A percentile compares a stretch with the other conserved stretches of the same genome.
phyloP scores from a whole-genome alignment of 2,329 filamentous ascomycete genomes.

The Chrysoporthe puriensis region DNA sequence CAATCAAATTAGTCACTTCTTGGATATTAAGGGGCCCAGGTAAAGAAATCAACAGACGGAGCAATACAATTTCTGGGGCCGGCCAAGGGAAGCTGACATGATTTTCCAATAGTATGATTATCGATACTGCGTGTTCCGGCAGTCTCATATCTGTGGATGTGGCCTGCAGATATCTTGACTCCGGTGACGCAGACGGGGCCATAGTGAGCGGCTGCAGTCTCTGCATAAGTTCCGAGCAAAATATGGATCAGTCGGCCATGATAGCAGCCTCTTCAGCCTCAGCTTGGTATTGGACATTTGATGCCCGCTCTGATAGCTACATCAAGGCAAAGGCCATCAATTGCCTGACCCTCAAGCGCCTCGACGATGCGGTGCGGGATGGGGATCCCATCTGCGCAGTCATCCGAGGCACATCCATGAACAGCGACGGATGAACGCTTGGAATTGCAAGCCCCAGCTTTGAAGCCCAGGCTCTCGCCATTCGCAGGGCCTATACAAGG shows the following conservation, averaged over 20 bases:
- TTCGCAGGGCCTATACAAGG: neutral
- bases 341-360: neutral
- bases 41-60: neutral
- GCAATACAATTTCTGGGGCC: too few relatives aligned
- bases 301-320: slow-evolving; percentile 1
- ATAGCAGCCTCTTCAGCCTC: slow-evolving; percentile 1
- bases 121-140: slow-evolving; percentile 18
- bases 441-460: slow-evolving; percentile 10
- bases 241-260: neutral
- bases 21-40: slow-evolving; percentile 9
- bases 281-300: slow-evolving; percentile 24
- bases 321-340: slow-evolving; percentile 37
- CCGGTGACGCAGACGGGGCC: neutral
- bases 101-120: neutral
- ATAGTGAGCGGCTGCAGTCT: slow-evolving; percentile 4
- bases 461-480: neutral
- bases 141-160: neutral
- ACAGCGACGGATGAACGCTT: neutral
- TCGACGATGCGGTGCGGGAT: neutral
- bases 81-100: too few relatives aligned
- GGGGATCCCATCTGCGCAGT: slow-evolving; percentile 2
- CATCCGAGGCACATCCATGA: neutral
- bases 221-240: slow-evolving; percentile 8
- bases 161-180: neutral
- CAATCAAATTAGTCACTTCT: slow-evolving; percentile 6